Percentiles rank a stretch among this genome's conserved stretches.
Conservation (phyloP, 768 basidiomycete species). For the Xerocomellus intermedius region DNA sequence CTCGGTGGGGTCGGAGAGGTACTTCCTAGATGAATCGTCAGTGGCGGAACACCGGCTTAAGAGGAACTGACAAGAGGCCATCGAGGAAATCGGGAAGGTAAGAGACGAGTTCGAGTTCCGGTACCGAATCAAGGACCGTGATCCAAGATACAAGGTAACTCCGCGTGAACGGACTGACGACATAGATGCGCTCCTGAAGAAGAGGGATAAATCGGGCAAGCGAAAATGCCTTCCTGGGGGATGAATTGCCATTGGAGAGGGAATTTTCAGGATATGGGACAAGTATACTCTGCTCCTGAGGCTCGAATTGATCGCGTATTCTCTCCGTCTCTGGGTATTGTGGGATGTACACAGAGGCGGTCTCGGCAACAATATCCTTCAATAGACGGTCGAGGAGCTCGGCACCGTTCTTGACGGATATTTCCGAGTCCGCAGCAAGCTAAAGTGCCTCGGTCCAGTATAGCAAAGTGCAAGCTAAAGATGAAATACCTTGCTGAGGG, state of each 20-base stretch:
- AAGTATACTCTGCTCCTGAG: slow-evolving; percentile 53
- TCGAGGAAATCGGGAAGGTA: slow-evolving; percentile 95
- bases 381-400: slow-evolving; percentile 95
- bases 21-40: slow-evolving; percentile 57
- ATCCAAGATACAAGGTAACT: slow-evolving; percentile 99
- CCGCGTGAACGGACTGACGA: slow-evolving; percentile 92
- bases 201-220: slow-evolving; percentile 93
- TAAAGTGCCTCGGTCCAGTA: slow-evolving; percentile 33
- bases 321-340: slow-evolving; percentile 80
- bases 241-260: slow-evolving; percentile 23
- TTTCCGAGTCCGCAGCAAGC: slow-evolving; percentile 94
- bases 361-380: slow-evolving; percentile 97
- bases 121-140: slow-evolving; percentile 91
- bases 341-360: slow-evolving; percentile 91
- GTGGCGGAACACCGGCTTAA: slow-evolving; percentile 2
- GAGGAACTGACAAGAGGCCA: slow-evolving; percentile 72
- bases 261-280: slow-evolving; percentile 60
- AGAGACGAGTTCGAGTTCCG: slow-evolving; percentile 91
- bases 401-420: slow-evolving; percentile 97
- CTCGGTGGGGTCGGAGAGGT: slow-evolving; percentile 91
- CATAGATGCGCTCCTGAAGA: slow-evolving; percentile 89
- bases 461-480: not conserved
- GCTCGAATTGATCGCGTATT: slow-evolving; percentile 45
- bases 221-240: slow-evolving; percentile 80
- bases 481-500: slow-evolving; percentile 82